Percentiles rank a stretch among this genome's conserved stretches.
phyloP scores from a whole-genome alignment of 805 yeast species.

The Yarrowia bubula region DNA sequence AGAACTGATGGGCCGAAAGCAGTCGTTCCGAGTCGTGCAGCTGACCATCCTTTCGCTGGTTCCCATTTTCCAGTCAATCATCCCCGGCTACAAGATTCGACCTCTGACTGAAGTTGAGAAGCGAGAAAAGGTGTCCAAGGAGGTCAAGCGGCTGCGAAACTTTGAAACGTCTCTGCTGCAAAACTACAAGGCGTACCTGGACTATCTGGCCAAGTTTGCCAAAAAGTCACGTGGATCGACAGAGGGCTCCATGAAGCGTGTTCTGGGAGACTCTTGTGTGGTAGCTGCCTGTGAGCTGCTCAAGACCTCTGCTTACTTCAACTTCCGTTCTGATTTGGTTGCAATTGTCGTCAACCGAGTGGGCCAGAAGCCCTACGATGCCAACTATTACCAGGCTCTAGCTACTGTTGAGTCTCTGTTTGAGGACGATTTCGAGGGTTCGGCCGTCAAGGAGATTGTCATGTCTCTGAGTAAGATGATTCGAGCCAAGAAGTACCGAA shows the following conservation, averaged over 20 bases:
- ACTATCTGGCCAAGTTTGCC: constrained; percentile 48
- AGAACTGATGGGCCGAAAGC: constrained; percentile 44
- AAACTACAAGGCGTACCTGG: constrained; percentile 67
- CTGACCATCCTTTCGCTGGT: constrained; percentile 75
- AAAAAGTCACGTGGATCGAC: constrained; percentile 41
- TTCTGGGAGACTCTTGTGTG: constrained; percentile 48
- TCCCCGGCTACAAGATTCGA: constrained; percentile 85
- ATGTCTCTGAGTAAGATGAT: constrained; percentile 67
- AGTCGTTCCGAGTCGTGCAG: constrained; percentile 51
- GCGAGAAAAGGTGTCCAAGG: constrained; percentile 78
- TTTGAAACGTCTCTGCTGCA: constrained; percentile 77
- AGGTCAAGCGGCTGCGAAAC: constrained; percentile 69
- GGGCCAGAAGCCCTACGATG: constrained; percentile 49
- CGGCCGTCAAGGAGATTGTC: constrained; percentile 70
- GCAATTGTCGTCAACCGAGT: constrained; percentile 65
- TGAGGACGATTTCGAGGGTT: constrained; percentile 77
- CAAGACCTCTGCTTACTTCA: constrained; percentile 70
- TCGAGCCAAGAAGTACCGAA: constrained; percentile 69
- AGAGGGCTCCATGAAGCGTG: constrained; percentile 30
- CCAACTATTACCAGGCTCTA: constrained; percentile 57
- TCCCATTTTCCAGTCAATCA: constrained; percentile 77
- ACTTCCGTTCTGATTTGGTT: constrained; percentile 73
- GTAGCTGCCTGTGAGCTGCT: constrained; percentile 79
- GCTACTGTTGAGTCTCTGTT: constrained; percentile 67
- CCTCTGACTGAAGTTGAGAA: constrained; percentile 78